A percentile compares a stretch with the other conserved stretches of the same genome.
phyloP scores from a whole-genome alignment of 176 grass and related monocot genomes.

The Avena sativa region DNA sequence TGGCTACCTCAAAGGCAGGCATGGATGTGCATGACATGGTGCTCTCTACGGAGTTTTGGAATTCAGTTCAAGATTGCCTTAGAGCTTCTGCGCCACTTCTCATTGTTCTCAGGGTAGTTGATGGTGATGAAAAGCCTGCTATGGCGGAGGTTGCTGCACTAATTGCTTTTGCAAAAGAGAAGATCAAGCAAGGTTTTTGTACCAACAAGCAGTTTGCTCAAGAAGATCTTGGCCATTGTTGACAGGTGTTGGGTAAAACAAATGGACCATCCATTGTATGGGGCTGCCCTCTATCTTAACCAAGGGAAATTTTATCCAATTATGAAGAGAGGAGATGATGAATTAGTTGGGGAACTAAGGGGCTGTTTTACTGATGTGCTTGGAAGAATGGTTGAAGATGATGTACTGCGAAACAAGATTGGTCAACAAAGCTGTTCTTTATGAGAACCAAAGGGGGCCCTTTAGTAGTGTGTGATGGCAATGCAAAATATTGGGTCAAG shows the following conservation, averaged over 20 bases:
- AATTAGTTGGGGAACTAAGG: too few relatives aligned
- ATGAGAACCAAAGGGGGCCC: not conserved
- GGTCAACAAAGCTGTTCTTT: not conserved
- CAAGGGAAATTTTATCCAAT: too few relatives aligned
- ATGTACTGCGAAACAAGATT: too few relatives aligned
- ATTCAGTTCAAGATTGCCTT: not conserved
- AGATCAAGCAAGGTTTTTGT: not conserved
- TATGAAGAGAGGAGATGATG: too few relatives aligned
- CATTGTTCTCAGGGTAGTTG: not conserved
- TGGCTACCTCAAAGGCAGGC: not conserved
- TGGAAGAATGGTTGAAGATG: too few relatives aligned
- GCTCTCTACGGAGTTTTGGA: not conserved
- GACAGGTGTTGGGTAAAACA: too few relatives aligned
- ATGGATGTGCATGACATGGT: not conserved
- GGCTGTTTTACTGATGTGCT: too few relatives aligned
- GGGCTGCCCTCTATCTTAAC: too few relatives aligned
- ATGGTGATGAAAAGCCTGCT: not conserved
- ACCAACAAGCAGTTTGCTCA: not conserved
- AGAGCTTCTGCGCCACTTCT: conserved; percentile 1
- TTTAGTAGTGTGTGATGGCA: not conserved
- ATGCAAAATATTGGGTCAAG: not conserved
- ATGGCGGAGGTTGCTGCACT: not conserved
- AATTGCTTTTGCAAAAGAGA: not conserved
- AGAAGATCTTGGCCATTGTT: not conserved
- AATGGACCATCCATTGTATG: too few relatives aligned